These are phyloP conservation scores for Suillus luteus DNA, from an alignment of 768 basidiomycete genomes.

Conservation along the genomic window DNA sequence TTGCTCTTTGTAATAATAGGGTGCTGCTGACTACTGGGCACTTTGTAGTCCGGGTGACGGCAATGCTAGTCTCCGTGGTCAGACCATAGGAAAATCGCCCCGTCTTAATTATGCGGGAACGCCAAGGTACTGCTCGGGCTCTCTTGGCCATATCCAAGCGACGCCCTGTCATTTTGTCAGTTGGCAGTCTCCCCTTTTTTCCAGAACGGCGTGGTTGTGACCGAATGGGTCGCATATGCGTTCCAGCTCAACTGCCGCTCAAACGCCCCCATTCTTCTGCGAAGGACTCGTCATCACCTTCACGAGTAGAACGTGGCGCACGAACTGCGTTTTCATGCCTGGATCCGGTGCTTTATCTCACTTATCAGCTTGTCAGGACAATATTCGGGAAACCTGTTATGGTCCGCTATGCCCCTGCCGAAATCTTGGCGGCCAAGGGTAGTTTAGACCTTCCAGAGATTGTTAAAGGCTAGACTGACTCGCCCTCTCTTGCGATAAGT, in stretches of 20 bases:
- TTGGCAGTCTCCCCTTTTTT: too few species aligned
- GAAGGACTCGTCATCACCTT: neutral
- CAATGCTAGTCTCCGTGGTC: neutral
- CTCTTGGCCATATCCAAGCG: neutral
- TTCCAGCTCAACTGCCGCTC: neutral
- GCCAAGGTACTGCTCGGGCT: neutral
- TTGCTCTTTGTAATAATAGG: neutral
- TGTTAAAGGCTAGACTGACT: conserved; percentile 11
- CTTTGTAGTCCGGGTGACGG: neutral
- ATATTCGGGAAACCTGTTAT: conserved; percentile 17
- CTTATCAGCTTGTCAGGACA: conserved; percentile 13
- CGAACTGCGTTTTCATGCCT: conserved; percentile 18
- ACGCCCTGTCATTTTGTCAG: neutral
- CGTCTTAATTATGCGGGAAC: neutral
- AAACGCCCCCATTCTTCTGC: neutral
- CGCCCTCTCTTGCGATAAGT: conserved; percentile 14
- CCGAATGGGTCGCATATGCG: neutral
- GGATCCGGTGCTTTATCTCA: conserved; percentile 17
- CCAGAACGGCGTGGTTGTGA: neutral
- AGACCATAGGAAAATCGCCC: neutral
- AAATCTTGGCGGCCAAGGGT: conserved; percentile 16
- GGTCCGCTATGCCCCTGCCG: conserved; percentile 15
- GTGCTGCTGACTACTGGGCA: neutral
- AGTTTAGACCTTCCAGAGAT: conserved; percentile 11
- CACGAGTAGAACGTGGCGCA: conserved; percentile 6